Evolutionary conservation across 2,329 filamentous ascomycete genomes (phyloP), one percentile per base, ranked within the genome.

Genomic region (Fusarium nodosum): DNA sequence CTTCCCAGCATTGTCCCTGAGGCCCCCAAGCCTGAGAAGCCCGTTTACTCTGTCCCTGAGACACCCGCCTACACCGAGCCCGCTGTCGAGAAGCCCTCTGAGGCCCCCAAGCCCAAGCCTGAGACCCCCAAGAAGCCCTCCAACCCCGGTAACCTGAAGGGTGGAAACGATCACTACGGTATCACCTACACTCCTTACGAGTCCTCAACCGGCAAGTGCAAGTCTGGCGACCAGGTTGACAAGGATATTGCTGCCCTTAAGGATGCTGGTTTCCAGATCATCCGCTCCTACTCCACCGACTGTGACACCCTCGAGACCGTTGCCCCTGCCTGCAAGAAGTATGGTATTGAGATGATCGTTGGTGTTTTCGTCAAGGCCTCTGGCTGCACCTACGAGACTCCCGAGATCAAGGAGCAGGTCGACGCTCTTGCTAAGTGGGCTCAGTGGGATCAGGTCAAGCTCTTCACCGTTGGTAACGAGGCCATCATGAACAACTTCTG

Each of bases 221-320:
- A 92, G 88, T 76, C 77, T 64, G 80, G 85, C 66, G 67, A 68
- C n/a, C 79, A 86, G 48, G 88, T 95, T 62, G 77, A 84, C 65
- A 56, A 74, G 26, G 91, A 94, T 71, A 85, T 95, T 71, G 78
- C 80, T 39, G 72, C 79, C 63, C 91, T 95, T 77, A 87, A 89
- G 76, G 51, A 74, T 55, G 87, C 87, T 70, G 92, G 91, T 64
- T 93, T 94, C 87, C 81, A 81, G 69, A 83, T 87, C 51, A 79
- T 95, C 78, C 94, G 95, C 80, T 85, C 96, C 78, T 98, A 98
- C 89, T 93, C 91, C 70, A 94, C 94, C 73, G 94, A 97, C 87
- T 98, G 95, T 86, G 85, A 87, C 81, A 91, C 91, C 57, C 91
- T 97, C 65, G 82, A 89, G 78, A 90, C 88, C 80, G 90, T 97